These are phyloP conservation scores for Aspergillus pseudoviridinutans DNA, from an alignment of 2,329 filamentous ascomycete species.

Conservation along the genomic window DNA sequence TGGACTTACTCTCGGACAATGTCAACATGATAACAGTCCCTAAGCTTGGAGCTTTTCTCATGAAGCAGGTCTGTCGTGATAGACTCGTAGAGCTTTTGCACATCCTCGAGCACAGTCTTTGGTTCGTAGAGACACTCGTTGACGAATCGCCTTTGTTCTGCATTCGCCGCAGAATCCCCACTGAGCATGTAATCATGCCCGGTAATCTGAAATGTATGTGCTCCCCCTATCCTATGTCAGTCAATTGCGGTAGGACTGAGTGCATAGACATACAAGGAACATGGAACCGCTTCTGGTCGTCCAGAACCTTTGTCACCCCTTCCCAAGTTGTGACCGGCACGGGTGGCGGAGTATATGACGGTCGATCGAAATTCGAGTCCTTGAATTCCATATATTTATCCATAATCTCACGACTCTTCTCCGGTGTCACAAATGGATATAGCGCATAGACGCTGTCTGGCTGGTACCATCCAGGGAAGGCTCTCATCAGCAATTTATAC, in stretches of 20 bases:
- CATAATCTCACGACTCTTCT: background rate
- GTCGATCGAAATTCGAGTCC: background rate
- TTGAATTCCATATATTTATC: background rate
- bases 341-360: background rate
- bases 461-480: conserved; percentile 4
- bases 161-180: background rate
- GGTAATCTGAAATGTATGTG: conserved; percentile 3
- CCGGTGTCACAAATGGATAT: conserved; percentile 4
- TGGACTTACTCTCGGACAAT: conserved; percentile 2
- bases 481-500: conserved; percentile 5
- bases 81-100: background rate
- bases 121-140: conserved; percentile 1
- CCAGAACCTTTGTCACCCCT: background rate
- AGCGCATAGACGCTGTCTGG: conserved; percentile 6
- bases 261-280: background rate
- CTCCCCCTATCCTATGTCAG: background rate
- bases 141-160: background rate
- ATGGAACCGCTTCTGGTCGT: conserved; percentile 1
- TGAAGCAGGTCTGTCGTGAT: background rate
- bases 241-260: background rate
- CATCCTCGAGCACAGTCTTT: background rate
- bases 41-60: background rate
- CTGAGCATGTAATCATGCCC: conserved; percentile 4
- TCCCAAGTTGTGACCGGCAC: background rate
- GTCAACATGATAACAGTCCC: conserved; percentile 2